Conservation (phyloP, 805 yeast genomes). For the Zygosaccharomyces gambellarensis region DNA sequence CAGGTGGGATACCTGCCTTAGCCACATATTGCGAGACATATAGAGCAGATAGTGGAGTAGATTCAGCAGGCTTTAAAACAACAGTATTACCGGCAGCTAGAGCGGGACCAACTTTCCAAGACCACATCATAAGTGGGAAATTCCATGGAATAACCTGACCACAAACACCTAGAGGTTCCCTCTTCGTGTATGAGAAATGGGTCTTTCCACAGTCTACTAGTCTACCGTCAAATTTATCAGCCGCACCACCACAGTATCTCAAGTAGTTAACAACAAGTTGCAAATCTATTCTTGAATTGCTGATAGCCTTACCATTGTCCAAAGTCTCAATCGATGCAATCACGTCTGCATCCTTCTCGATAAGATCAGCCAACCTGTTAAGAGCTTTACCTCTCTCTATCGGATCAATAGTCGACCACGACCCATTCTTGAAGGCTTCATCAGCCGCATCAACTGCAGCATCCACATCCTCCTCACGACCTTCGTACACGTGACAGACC, state of each 20-base stretch:
- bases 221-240: slow-evolving; percentile 80
- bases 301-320: slow-evolving; percentile 84
- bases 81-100: slow-evolving; percentile 85
- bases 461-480: slow-evolving; percentile 73
- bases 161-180: slow-evolving; percentile 92
- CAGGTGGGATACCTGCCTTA: slow-evolving; percentile 88
- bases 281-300: slow-evolving; percentile 70
- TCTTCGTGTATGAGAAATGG: slow-evolving; percentile 73
- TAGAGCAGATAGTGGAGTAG: slow-evolving; percentile 85
- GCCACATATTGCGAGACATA: slow-evolving; percentile 62
- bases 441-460: slow-evolving; percentile 82
- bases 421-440: slow-evolving; percentile 68
- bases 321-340: slow-evolving; percentile 78
- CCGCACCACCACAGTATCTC: slow-evolving; percentile 86
- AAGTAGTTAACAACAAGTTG: slow-evolving; percentile 61
- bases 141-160: slow-evolving; percentile 98
- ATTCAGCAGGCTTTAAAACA: slow-evolving; percentile 86
- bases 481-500: slow-evolving; percentile 67
- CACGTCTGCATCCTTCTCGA: slow-evolving; percentile 66
- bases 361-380: slow-evolving; percentile 67
- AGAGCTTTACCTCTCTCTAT: slow-evolving; percentile 57
- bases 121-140: slow-evolving; percentile 88
- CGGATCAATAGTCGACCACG: slow-evolving; percentile 75
- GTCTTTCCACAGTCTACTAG: slow-evolving; percentile 67
- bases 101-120: slow-evolving; percentile 95